Evolutionary conservation across 768 basidiomycete species (phyloP), one percentile per base, ranked within the genome.

Genomic region (Auriscalpium orientale): DNA sequence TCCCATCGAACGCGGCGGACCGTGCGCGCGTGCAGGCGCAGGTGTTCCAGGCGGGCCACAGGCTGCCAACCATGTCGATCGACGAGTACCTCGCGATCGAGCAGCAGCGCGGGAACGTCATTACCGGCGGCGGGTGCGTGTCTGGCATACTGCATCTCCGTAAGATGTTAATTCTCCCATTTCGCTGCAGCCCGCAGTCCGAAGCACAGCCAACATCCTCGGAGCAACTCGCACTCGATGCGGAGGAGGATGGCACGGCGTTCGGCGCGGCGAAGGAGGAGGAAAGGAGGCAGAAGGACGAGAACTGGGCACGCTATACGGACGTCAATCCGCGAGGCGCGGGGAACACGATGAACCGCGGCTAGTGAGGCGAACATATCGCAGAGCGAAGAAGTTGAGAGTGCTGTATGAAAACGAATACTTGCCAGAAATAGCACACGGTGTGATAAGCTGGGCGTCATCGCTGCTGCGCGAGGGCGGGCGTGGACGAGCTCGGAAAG

Each of bases 281-380:
- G 66, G 76, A 85, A 66, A 87, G 89, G 71, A 73, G 94, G 46
- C 76, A 79, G 64, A 89, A 93, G 67, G 90, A 95, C 62, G 92
- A 98, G 68, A 84, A 85, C 37, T 98, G 95, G 94, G 93, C 94
- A 34, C 76, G 74, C 56, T 98, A 82, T 64, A 92, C 87, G 15
- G 97, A 98, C 51, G 77, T 74, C 22, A 85, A 99, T 70, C 85
- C 87, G 12, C 85, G 78, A 65, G 97, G 97, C 1, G 89, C 88
- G n/a, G 97, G 97, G 4, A 99, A 99, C 68, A 95, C 87, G 11
- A 93, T 95, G 89, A 97, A 98, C 69, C 81, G 91, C 59, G 94
- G 94, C 57, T 93, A 43, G 40, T 8, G 4, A 8, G 15, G 9
- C 18, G 18, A 8, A 43, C 40, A 5, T 4, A 43, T 1, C 2